These are phyloP conservation scores for Curvularia hawaiiensis DNA, from an alignment of 2,329 filamentous ascomycete genomes.

Conservation along the genomic window DNA sequence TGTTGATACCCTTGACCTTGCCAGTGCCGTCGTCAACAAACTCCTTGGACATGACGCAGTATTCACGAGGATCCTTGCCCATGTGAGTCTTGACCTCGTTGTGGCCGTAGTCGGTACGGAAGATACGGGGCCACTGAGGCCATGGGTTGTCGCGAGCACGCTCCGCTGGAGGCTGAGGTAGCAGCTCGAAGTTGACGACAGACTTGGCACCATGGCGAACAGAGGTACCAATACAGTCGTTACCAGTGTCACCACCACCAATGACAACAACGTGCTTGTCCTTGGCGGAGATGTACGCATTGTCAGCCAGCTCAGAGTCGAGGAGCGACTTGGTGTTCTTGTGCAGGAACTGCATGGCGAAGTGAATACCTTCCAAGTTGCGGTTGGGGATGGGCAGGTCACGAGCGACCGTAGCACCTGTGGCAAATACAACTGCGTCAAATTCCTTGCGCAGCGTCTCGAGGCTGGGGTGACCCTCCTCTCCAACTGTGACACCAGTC, in stretches of 20 bases:
- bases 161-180: slow-evolving; percentile 89
- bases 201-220: slow-evolving; percentile 95
- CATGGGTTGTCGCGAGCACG: slow-evolving; percentile 94
- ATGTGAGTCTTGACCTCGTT: slow-evolving; percentile 95
- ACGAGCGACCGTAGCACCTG: slow-evolving; percentile 89
- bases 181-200: slow-evolving; percentile 93
- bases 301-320: slow-evolving; percentile 84
- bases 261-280: slow-evolving; percentile 96
- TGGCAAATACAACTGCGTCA: slow-evolving; percentile 88
- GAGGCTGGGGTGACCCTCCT: slow-evolving; percentile 72
- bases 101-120: slow-evolving; percentile 98
- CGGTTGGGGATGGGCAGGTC: slow-evolving; percentile 91
- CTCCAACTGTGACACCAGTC: slow-evolving; percentile 77
- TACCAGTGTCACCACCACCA: slow-evolving; percentile 96
- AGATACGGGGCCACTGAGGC: slow-evolving; percentile 98
- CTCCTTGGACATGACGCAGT: slow-evolving; percentile 97
- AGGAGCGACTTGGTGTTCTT: slow-evolving; percentile 97
- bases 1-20: slow-evolving; percentile 94
- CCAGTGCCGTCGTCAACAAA: slow-evolving; percentile 89
- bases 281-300: slow-evolving; percentile 90
- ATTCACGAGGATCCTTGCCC: slow-evolving; percentile 94
- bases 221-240: slow-evolving; percentile 96
- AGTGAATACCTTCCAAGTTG: slow-evolving; percentile 88
- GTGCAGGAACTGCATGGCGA: slow-evolving; percentile 96
- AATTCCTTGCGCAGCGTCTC: slow-evolving; percentile 73